These are phyloP conservation scores for Chaetomium sp. DNA, from an alignment of 2,329 filamentous ascomycete genomes.

Conservation along the genomic window DNA sequence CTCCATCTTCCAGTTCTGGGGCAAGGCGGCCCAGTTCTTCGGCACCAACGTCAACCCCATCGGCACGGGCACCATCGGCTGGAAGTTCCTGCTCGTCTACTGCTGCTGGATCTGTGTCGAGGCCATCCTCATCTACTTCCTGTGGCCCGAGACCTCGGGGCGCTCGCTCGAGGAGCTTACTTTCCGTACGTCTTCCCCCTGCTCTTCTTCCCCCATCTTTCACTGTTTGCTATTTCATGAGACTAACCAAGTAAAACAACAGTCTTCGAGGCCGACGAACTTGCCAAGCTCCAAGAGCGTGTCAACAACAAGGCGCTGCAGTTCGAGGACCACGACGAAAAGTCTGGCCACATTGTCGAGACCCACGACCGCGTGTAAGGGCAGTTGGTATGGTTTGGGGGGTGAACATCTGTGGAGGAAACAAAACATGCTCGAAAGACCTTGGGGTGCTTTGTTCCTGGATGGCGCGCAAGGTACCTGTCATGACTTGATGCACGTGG, in stretches of 20 bases:
- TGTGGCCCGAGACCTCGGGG: constrained; percentile 26
- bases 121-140: constrained; percentile 24
- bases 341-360: background rate
- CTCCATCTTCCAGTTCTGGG: constrained; percentile 29
- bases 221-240: background rate
- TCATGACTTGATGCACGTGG: no score
- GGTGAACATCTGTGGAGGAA: background rate
- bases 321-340: constrained; percentile 8
- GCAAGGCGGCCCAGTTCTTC: constrained; percentile 28
- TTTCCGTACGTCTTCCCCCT: constrained; percentile 19
- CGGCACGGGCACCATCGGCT: constrained; percentile 26
- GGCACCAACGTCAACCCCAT: constrained; percentile 30
- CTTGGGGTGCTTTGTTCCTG: background rate
- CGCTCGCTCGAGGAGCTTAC: constrained; percentile 26
- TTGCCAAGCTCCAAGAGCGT: constrained; percentile 7
- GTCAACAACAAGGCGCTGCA: constrained; percentile 13
- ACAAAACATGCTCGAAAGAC: background rate
- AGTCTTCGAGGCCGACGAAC: constrained; percentile 21
- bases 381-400: background rate
- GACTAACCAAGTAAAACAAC: background rate
- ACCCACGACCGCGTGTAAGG: constrained; percentile 11
- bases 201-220: background rate
- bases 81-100: constrained; percentile 29
- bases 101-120: constrained; percentile 29
- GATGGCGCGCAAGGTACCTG: no score